Base-by-base conservation (phyloP, 495 filamentous ascomycete genomes). In the Aspergillus heteromorphus region DNA sequence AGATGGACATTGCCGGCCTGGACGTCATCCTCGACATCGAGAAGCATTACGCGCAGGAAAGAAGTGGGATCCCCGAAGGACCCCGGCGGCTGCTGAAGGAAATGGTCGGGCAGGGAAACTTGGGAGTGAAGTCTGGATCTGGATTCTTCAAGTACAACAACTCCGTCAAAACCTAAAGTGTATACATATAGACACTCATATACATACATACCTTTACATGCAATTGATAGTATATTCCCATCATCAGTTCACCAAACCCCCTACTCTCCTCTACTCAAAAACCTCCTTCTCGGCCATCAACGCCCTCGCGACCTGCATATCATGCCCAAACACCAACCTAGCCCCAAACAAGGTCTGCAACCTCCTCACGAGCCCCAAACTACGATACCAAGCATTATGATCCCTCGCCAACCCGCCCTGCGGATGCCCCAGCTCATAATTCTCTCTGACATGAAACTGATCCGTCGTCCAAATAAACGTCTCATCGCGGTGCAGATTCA, bases 391-490 rank as follows among this genome's bases (percentile, higher is more conserved):
- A 1, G 61, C 67, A 50, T 56, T 64, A 59, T 77, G 69, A 57
- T 78, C 74, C 29, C 74, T 49, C 11, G 67, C 66, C 17, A 78
- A 53, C 59, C 73, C 72, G 0, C 76, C 78, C 18, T 79, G 75
- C 1, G 75, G 70, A 18, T 65, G 56, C 1, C 57, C 56, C 1
- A 65, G 21, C 38, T 67, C 58, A 40, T 59, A 70, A 40, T 75
- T 77, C 52, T 77, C 73, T 4, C 40, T 54, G 0, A 76, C 64
- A 57, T 76, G 72, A 43, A 66, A 76, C 53, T 74, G 72, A 58
- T 77, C 75, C 8, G 62, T 71, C 1, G 70, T 76, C 60, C 67
- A 76, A 29, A 79, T 68, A 52, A 73, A 76, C 0, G 72, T 70
- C n/a, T 73, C 74, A 40, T 59, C 56, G 1, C 73, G 51, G 2